Evolutionary conservation across 1,139 yeast genomes (phyloP).

Genomic region (Yarrowia galli): DNA sequence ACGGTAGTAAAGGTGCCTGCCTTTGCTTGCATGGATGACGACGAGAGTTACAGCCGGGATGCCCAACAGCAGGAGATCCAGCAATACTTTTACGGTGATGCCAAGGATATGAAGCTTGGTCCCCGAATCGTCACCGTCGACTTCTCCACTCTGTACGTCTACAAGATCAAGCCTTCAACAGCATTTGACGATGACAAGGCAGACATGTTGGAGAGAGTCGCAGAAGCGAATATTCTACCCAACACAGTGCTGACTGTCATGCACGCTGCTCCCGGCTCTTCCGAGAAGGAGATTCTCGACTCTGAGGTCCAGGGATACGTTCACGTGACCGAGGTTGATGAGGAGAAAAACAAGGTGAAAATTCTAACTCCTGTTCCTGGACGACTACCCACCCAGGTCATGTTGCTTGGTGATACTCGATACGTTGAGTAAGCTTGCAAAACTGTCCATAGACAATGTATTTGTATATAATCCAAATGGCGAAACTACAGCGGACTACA

Average conservation of each 20-base stretch:
- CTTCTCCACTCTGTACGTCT: slow-evolving; percentile 58
- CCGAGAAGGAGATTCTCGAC: slow-evolving; percentile 60
- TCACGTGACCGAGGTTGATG: slow-evolving; percentile 66
- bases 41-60: slow-evolving; percentile 55
- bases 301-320: slow-evolving; percentile 73
- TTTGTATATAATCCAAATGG: background rate
- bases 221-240: slow-evolving; percentile 57
- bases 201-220: slow-evolving; percentile 52
- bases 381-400: slow-evolving; percentile 72
- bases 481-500: too few species aligned
- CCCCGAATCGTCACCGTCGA: slow-evolving; percentile 74
- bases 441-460: background rate
- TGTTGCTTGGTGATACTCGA: slow-evolving; percentile 70
- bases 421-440: slow-evolving; percentile 63
- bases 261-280: slow-evolving; percentile 59
- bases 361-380: slow-evolving; percentile 90
- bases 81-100: slow-evolving; percentile 88
- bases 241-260: slow-evolving; percentile 78
- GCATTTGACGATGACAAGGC: slow-evolving; percentile 48
- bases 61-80: slow-evolving; percentile 77
- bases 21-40: slow-evolving; percentile 68
- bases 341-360: slow-evolving; percentile 71
- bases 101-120: slow-evolving; percentile 65
- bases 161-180: slow-evolving; percentile 55
- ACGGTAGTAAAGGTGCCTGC: slow-evolving; percentile 67